Evolutionary conservation across 139 green algal species (phyloP), one percentile per base, ranked within the genome.

Genomic region (Micractinium conductrix): DNA sequence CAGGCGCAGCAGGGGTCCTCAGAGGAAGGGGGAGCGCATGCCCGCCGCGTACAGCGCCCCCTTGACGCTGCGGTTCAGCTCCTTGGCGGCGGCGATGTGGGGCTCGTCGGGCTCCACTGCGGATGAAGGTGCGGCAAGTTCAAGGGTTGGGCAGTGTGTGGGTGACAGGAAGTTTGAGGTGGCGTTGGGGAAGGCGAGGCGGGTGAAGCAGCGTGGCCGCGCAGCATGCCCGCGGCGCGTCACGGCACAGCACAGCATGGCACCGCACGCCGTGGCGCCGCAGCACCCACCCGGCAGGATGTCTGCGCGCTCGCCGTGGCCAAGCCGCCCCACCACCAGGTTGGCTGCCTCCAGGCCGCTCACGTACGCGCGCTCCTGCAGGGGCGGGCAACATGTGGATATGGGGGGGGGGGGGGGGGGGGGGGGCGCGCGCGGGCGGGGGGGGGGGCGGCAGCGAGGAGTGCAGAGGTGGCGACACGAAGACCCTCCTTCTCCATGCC

Each of bases 331-430:
- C 0, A 95, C 55, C 53, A 95, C 92, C 68, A 95, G 85, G 84
- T 97, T 97, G 40, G 95, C 95, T 6, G 95, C 95, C 12, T 48
- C 80, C 33, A 98, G 90, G 1, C 95, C 95, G 4, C 91, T 98
- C 17, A 98, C 93, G 50, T 94, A 97, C 0, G 95, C 94, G 2
- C 95, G 91, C 85, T 97, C 95, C 89, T 95, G 91, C 44, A 50
- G 38, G 4, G n/a, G 78, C 5, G 1, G 24, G 14, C 24, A 37
- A 38, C 0, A 1, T n/a, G n/a, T n/a, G n/a, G n/a, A n/a, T n/a
- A n/a, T 16, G 65, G 65, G 65, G 19, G 53, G 53, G 53, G 26
- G 53, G 53, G 6, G 10, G 53, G 53, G 53, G 2, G 12, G 48
- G 48, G 48, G 48, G 48, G 16, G 16, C 16, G 48, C 48, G 16